phyloP scores from a whole-genome alignment of 106 monocot genomes.

The Allium cepa region DNA sequence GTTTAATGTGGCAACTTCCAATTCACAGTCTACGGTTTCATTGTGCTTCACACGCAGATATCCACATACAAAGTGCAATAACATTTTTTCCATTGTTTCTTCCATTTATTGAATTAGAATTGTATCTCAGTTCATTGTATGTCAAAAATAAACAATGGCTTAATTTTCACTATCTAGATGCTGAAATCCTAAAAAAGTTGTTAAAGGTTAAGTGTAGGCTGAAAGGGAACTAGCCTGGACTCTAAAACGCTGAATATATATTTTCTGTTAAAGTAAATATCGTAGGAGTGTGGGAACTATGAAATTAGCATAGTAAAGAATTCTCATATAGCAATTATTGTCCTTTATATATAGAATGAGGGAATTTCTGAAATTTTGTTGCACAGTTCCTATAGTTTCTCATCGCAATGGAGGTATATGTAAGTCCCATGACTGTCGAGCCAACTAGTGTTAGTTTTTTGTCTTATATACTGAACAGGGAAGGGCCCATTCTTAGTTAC shows the following conservation, averaged over 20 bases:
- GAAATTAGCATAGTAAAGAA: not conserved
- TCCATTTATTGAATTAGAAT: too few relatives aligned
- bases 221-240: too few relatives aligned
- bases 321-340: not conserved
- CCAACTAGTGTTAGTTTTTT: constrained; percentile 47
- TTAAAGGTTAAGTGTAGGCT: too few relatives aligned
- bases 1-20: not conserved
- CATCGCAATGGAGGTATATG: constrained; percentile 48
- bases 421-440: constrained; percentile 43
- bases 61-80: too few relatives aligned
- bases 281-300: not conserved
- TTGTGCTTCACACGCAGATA: not conserved
- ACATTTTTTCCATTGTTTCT: too few relatives aligned
- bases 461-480: constrained; percentile 42
- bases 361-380: constrained; percentile 1
- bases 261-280: not conserved
- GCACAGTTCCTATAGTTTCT: not conserved
- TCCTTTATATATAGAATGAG: constrained; percentile 14
- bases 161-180: too few relatives aligned
- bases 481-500: constrained; percentile 60
- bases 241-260: too few relatives aligned
- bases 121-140: too few relatives aligned
- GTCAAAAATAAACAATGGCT: too few relatives aligned
- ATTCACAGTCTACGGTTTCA: not conserved
- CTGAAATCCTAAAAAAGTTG: too few relatives aligned